phyloP scores from a whole-genome alignment of 2,329 filamentous ascomycete genomes.

The Alternaria viburni region DNA sequence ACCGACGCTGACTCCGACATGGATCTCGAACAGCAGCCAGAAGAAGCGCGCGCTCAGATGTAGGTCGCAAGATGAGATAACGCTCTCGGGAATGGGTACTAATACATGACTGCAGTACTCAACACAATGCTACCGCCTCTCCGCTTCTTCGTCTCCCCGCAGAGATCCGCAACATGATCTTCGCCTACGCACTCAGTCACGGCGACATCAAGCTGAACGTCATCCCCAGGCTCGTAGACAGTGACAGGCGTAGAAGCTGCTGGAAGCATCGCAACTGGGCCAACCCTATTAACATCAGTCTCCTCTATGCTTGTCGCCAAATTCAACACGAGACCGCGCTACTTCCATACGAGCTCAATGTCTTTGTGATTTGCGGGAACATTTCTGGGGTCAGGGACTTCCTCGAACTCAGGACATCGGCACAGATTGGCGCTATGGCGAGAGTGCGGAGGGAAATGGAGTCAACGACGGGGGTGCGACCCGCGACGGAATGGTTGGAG shows the following conservation, averaged over 20 bases:
- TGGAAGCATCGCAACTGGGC: neutral
- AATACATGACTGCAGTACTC: neutral
- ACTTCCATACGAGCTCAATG: neutral
- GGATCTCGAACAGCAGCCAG: rapidly evolving
- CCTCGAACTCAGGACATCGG: rapidly evolving
- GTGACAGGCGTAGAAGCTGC: no score
- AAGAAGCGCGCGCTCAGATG: neutral
- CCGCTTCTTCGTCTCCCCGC: neutral
- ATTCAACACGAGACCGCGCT: neutral
- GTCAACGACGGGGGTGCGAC: no score
- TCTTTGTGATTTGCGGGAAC: no score
- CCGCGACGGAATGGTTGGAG: no score
- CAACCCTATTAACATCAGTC: neutral
- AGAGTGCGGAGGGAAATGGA: no score
- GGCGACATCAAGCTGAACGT: neutral
- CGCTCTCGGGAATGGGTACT: neutral
- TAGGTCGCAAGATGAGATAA: rapidly evolving
- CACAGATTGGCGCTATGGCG: neutral
- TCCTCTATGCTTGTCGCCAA: neutral
- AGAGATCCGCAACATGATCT: neutral
- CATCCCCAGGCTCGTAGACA: no score
- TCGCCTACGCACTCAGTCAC: neutral
- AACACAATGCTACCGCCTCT: neutral
- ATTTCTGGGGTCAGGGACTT: no score
- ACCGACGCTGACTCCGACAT: neutral